Percentiles rank a stretch among this genome's conserved stretches.
These are phyloP conservation scores for Ephemerocybe angulata DNA, from an alignment of 768 basidiomycete species.

Conservation along the genomic window DNA sequence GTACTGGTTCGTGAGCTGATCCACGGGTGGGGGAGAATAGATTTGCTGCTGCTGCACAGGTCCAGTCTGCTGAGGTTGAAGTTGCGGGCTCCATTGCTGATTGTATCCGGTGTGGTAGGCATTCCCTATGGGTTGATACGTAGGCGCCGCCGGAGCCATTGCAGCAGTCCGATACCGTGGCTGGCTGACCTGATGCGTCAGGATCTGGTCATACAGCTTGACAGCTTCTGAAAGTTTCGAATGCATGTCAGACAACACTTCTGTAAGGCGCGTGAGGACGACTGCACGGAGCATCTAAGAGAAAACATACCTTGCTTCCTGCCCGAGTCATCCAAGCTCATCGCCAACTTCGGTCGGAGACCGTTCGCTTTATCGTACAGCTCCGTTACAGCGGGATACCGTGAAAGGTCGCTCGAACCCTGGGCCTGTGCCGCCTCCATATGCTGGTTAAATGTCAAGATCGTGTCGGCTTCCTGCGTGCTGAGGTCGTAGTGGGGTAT, in stretches of 20 bases:
- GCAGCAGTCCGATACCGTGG: conserved; percentile 57
- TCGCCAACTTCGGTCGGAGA: conserved; percentile 75
- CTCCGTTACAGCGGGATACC: conserved; percentile 81
- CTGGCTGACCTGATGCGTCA: conserved; percentile 78
- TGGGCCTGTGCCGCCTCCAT: conserved; percentile 79
- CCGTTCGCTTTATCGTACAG: conserved; percentile 80
- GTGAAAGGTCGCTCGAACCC: conserved; percentile 71
- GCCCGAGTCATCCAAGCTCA: conserved; percentile 80
- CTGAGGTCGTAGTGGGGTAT: conserved; percentile 79
- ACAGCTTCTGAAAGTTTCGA: conserved; percentile 91
- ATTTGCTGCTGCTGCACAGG: neutral
- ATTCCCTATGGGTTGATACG: conserved; percentile 25
- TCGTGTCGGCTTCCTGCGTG: conserved; percentile 77
- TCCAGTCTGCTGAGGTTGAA: conserved; percentile 21
- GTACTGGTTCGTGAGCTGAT: conserved; percentile 11
- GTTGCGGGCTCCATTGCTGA: conserved; percentile 19
- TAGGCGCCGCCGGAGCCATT: conserved; percentile 22
- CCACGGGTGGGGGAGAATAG: neutral
- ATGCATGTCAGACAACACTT: conserved; percentile 90
- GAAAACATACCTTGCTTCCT: conserved; percentile 72
- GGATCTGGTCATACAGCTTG: conserved; percentile 82
- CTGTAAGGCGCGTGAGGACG: conserved; percentile 34
- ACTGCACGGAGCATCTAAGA: neutral
- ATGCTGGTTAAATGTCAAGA: conserved; percentile 88
- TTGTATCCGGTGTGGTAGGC: conserved; percentile 11